phyloP scores from a whole-genome alignment of 768 basidiomycete species.

The Collybia sordida region DNA sequence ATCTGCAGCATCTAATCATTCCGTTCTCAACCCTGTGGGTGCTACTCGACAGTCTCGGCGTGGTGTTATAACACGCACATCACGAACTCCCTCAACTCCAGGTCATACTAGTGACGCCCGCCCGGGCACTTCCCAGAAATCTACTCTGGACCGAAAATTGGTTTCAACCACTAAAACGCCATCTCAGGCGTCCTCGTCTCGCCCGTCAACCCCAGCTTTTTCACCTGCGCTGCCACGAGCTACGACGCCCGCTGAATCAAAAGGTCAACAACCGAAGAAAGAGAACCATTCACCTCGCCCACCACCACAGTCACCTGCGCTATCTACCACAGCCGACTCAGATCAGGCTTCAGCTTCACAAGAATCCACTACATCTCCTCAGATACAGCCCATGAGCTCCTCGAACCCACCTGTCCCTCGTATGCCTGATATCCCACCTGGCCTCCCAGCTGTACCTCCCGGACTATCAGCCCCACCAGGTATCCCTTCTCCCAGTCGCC shows the following conservation, averaged over 20 bases:
- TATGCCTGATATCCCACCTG: slow-evolving; percentile 39
- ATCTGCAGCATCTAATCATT: slow-evolving; percentile 14
- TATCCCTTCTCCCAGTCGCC: slow-evolving; percentile 56
- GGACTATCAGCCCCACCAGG: slow-evolving; percentile 61
- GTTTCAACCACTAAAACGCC: slow-evolving; percentile 36
- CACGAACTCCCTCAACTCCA: slow-evolving; percentile 35
- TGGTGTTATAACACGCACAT: slow-evolving; percentile 42
- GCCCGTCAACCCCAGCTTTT: slow-evolving; percentile 55
- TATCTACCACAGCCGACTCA: slow-evolving; percentile 3
- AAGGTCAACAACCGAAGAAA: slow-evolving; percentile 41
- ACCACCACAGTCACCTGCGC: slow-evolving; percentile 31
- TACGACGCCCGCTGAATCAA: slow-evolving; percentile 41
- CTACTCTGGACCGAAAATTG: slow-evolving; percentile 42
- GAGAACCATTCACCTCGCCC: slow-evolving; percentile 22
- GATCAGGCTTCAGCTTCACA: too few relatives aligned
- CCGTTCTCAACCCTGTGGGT: slow-evolving; percentile 16
- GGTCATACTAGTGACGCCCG: slow-evolving; percentile 32
- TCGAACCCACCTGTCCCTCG: too few relatives aligned
- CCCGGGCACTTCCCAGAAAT: slow-evolving; percentile 26
- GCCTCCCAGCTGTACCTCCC: slow-evolving; percentile 44
- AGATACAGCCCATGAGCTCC: too few relatives aligned
- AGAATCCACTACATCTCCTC: too few relatives aligned
- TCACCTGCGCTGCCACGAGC: slow-evolving; percentile 37
- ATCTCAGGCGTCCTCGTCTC: slow-evolving; percentile 57
- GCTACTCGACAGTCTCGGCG: slow-evolving; percentile 43